A percentile compares a stretch with the other conserved stretches of the same genome.
Conservation (phyloP, 805 yeast species). For the Kazachstania psychrophila region DNA sequence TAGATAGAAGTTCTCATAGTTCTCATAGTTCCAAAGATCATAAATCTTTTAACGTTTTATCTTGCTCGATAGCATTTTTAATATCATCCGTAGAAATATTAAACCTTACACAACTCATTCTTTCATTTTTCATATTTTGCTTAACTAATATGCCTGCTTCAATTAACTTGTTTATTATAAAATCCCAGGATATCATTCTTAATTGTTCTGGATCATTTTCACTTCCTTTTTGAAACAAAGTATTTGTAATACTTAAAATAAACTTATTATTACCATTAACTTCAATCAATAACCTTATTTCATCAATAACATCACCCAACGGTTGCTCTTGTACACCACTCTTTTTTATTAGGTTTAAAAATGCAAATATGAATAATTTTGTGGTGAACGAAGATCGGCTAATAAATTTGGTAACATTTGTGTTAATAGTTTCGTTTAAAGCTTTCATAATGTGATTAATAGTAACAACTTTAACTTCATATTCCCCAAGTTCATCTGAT, state of each 20-base stretch:
- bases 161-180: conserved; percentile 54
- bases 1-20: too few species aligned
- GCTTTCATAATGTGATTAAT: conserved; percentile 73
- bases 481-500: conserved; percentile 19
- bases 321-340: conserved; percentile 62
- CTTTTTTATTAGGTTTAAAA: conserved; percentile 54
- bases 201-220: conserved; percentile 24
- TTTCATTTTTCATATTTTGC: conserved; percentile 60
- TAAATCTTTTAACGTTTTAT: conserved; percentile 35
- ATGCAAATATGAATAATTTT: conserved; percentile 63
- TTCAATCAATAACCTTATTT: conserved; percentile 47
- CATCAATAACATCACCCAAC: conserved; percentile 73
- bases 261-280: conserved; percentile 29
- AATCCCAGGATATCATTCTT: conserved; percentile 45
- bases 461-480: conserved; percentile 45
- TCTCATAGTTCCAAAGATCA: too few species aligned
- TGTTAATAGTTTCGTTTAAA: conserved; percentile 63
- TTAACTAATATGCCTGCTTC: conserved; percentile 71
- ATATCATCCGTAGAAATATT: conserved; percentile 67
- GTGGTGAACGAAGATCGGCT: conserved; percentile 53
- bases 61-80: conserved; percentile 48
- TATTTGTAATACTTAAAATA: conserved; percentile 27
- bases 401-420: conserved; percentile 59
- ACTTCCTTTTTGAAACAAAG: conserved; percentile 30
- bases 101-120: conserved; percentile 54